Evolutionary conservation across 1,139 yeast genomes (phyloP), one percentile per base, ranked within the genome.

Genomic region (Pichia terricola): DNA sequence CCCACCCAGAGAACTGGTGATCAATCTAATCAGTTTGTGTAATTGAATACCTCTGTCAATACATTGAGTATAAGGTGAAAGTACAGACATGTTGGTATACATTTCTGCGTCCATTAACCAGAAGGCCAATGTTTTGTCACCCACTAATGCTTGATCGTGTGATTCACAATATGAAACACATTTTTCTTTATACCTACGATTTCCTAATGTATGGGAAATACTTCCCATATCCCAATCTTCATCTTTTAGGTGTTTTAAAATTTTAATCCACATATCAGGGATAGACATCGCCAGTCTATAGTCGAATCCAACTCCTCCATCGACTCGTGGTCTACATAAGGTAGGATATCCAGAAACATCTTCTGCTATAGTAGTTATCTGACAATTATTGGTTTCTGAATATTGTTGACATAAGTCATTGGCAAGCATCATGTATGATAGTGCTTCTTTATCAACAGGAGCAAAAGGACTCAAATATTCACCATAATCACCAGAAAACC

Each of bases 301-400:
- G 60, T 89, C 94, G 58, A 89, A 91, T 0, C 96, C 98, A 52
- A 85, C 79, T 43, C 98, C 98, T 42, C 97, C 97, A 34, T 68
- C 62, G 0, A 56, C 48, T 39, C 86, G 72, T 7, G 94, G 81
- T 41, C 86, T 65, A 64, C 97, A 89, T 43, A 91, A 68, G 0
- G 96, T 87, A 34, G 98, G 98, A 85, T 91, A 91, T 16, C 98
- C 98, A 43, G 94, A 81, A 41, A 91, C 98, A 62, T 91, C 98
- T 63, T 91, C 98, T 3, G 97, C 97, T 55, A 91, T 85, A 1
- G 95, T 79, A 16, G 84, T 75, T 53, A 84, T 68, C 36, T 77
- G 72, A 37, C 57, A 53, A 25, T 48, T 40, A 8, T 56, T 48
- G 2, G 53, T 44, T 11, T 68, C 59, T 11, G 77, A 69, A 52